Evolutionary conservation across 345 rosid genomes (phyloP).

Genomic region (Ceriops tagal): DNA sequence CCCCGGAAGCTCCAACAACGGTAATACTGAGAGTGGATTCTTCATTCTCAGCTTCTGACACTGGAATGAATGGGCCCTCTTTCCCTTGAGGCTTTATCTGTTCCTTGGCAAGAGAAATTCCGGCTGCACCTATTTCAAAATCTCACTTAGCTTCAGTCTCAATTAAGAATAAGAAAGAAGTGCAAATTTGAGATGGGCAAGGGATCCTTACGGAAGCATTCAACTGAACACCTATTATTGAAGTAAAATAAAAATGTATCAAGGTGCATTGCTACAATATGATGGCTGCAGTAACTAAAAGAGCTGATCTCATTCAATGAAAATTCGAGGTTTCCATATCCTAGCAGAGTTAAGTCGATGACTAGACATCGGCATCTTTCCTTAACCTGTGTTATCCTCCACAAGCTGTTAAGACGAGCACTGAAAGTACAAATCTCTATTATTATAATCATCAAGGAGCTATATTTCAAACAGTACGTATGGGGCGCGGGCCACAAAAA

Average conservation of each 20-base stretch:
- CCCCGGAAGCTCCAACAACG: conserved; percentile 94
- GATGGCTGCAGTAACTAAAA: too few species aligned
- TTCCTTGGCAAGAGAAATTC: conserved; percentile 37
- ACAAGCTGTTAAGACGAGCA: background rate
- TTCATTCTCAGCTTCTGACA: conserved; percentile 26
- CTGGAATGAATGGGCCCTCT: conserved; percentile 18
- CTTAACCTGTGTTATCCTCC: too few species aligned
- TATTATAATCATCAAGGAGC: background rate
- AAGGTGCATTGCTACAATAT: too few species aligned
- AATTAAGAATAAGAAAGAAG: conserved; percentile 1
- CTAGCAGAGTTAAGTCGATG: background rate
- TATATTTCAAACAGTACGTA: background rate
- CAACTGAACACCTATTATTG: too few species aligned
- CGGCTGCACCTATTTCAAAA: conserved; percentile 37
- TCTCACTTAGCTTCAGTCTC: conserved; percentile 4
- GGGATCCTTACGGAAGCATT: too few species aligned
- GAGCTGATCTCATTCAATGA: background rate
- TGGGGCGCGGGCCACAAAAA: background rate
- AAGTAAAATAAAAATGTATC: too few species aligned
- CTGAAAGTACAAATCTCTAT: background rate
- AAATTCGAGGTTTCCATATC: background rate
- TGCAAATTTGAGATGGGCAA: background rate
- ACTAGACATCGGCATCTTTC: too few species aligned
- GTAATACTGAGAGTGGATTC: conserved; percentile 70
- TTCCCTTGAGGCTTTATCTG: conserved; percentile 14